Base-by-base conservation (phyloP, 1,284 basidiomycete genomes). In the Trametes polyzona region DNA sequence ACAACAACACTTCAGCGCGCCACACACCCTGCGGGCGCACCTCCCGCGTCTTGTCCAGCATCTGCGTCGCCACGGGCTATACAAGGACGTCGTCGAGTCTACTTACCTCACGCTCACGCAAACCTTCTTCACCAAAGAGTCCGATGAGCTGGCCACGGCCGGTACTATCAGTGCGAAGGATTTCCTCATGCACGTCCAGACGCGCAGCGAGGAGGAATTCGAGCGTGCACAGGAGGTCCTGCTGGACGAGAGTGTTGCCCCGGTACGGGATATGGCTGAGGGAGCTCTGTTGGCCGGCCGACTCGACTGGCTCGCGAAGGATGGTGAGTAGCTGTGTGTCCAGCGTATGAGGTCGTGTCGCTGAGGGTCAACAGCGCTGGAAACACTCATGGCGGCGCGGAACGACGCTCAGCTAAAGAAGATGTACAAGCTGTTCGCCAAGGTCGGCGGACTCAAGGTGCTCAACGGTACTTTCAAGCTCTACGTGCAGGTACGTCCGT, bases 401-500 rank as follows among this genome's bases (percentile, higher is more conserved):
- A 78, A 87, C 35, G 74, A 76, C 4, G 70, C 71, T 0, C 78
- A 74, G 0, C 73, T 96, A n/a, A 69, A 66, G 9, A 73, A 73
- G 6, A 80, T 95, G 74, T 92, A 92, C 69, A 68, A 70, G 0
- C 77, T 91, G 16, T 88, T 92, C 55, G 73, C 76, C 3, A 81
- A 86, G n/a, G 83, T 91, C 3, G 75, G 79, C 32, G 81, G 81
- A 0, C 74, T 83, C 46, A 77, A 79, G 42, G 71, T 78, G 1
- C 77, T 95, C 1, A 78, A 82, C 56, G 74, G 73, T n/a, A 83
- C 87, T 2, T 88, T 93, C 72, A 83, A 86, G 61, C 71, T 69
- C 2, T 79, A 87, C 63, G 76, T 85, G 21, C 74, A 78, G 69
- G 87, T 84, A 74, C 63, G 30, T 21, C 12, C 3, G 2, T n/a